Conservation (phyloP, 768 basidiomycete genomes). For the Sarcomyxa edulis region DNA sequence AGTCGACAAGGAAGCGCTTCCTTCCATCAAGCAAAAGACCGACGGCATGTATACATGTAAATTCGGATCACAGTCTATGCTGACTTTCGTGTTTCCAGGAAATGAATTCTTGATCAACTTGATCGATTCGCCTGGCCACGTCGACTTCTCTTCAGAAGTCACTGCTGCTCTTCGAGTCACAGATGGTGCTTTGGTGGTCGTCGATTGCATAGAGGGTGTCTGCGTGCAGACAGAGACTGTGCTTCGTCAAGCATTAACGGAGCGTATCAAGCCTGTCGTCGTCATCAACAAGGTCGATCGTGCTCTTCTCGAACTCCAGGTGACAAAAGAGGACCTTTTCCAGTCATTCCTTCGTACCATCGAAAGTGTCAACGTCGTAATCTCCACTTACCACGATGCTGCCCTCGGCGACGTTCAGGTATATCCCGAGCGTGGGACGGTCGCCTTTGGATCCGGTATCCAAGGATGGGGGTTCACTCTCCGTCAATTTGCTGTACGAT, state of each 20-base stretch:
- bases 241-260: constrained; percentile 90
- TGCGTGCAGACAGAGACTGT: constrained; percentile 99
- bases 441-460: constrained; percentile 98
- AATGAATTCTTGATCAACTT: constrained; percentile 98
- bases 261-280: constrained; percentile 98
- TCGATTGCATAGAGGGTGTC: constrained; percentile 98
- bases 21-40: constrained; percentile 89
- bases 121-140: constrained; percentile 99
- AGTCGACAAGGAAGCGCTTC: constrained; percentile 82
- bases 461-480: constrained; percentile 99
- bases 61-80: too few relatives aligned
- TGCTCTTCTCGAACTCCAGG: constrained; percentile 95
- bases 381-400: constrained; percentile 92
- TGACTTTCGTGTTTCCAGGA: constrained; percentile 43
- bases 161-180: constrained; percentile 99
- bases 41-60: constrained; percentile 47
- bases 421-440: constrained; percentile 95
- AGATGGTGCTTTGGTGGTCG: constrained; percentile 97
- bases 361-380: constrained; percentile 96
- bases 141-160: constrained; percentile 99
- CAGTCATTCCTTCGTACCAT: constrained; percentile 97
- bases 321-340: constrained; percentile 92
- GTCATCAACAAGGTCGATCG: constrained; percentile 99
- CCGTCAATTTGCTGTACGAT: constrained; percentile 90
- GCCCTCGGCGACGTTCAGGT: constrained; percentile 98